Base-by-base conservation (phyloP, 306 rosid species). In the Pyrus pyrifolia region DNA sequence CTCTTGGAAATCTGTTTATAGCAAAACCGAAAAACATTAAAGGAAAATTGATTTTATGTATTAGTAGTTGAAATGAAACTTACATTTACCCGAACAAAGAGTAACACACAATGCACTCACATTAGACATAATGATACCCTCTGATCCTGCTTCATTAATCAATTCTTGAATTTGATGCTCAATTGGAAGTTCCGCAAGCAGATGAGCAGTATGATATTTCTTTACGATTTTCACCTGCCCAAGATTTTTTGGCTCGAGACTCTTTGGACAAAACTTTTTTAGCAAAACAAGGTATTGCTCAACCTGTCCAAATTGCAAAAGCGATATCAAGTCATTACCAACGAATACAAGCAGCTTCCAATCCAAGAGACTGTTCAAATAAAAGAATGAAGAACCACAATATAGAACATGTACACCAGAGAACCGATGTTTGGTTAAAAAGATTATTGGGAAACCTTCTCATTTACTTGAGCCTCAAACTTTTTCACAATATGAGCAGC, bases 181-280 rank as follows among this genome's bases (percentile, higher is more conserved):
- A 64, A 90, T 83, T 0, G 93, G 91, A 77, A 92, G 93, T 67
- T 92, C 97, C 35, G 85, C 88, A 31, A 86, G 86, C 81, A 87
- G 91, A 67, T 85, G 82, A 18, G 59, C 9, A 21, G 59, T 53
- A 19, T 19, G 59, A 53, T 8, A 53, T 53, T 53, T 53, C 59
- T 5, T 53, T 19, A 53, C 18, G 59, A 35, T 35, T 6, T 35
- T 35, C 40, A 35, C 40, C 40, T 35, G 40, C 40, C 40, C 8
- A 35, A 6, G 40, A 35, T 35, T 35, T 35, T 35, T 35, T 35
- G 40, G 40, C 40, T 35, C 2, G 9, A 35, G 8, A 35, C 40
- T 6, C 40, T 35, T 35, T 6, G 40, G 40, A 35, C 40, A 35
- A 35, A 35, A 6, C 40, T 6, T 35, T 35, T 35, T 35, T 8